Base-by-base conservation (phyloP, 345 rosid genomes). In the Populus nigra region DNA sequence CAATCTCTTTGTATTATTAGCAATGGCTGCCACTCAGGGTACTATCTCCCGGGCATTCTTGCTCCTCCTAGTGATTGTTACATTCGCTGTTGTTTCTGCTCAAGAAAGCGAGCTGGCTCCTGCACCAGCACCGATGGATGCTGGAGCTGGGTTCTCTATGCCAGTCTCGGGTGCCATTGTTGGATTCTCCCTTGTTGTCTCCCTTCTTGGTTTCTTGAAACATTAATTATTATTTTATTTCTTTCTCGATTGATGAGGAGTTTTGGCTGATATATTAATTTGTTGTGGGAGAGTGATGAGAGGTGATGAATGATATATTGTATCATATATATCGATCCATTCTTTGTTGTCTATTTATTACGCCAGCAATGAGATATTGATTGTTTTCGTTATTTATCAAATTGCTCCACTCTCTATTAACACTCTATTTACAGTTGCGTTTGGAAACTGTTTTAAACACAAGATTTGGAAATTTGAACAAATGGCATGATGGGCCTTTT, bases 71-170 rank as follows among this genome's bases (percentile, higher is more conserved):
- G 80, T 69, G 2, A 33, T 72, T 36, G 17, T 74, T 8, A 35
- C 76, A n/a, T 39, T 81, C 29, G 31, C 74, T 2, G 65, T 74
- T 20, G 88, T 82, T 49, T 84, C 88, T 0, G 90, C 85, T 70
- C 87, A 88, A 80, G 49, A 45, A 45, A 45, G 49, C 3, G 49
- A 45, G 17, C 33, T 55, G 79, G 86, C 86, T 1, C 65, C 69
- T 10, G 80, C 87, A 5, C 88, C 87, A 9, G 68, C 88, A 5
- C 83, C 87, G 5, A 61, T 69, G 76, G 81, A 81, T 22, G 25
- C 88, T 9, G 86, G 88, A 68, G 80, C 85, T 57, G 85, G 77
- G 18, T 81, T 73, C 61, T 80, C 81, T 23, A 18, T 71, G 25
- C 81, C 83, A 13, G 82, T 68, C 35, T 81, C 88, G 8, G 77